A percentile compares a stretch with the other conserved stretches of the same genome.
Evolutionary conservation across 768 basidiomycete species (phyloP).

Genomic region (Candolleomyces efflorescens): DNA sequence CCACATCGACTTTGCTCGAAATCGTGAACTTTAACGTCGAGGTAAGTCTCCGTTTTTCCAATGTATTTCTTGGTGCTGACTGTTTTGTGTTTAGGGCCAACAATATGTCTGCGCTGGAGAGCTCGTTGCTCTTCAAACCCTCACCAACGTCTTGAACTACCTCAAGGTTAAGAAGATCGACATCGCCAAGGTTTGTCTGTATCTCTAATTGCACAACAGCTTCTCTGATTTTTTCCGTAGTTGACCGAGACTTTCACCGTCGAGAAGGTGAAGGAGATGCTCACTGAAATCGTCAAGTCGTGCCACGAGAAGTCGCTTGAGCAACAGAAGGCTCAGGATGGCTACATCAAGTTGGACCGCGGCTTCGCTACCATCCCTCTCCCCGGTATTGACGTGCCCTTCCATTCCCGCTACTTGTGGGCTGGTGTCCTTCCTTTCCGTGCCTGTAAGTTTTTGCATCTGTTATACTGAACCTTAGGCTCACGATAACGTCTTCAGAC

Average conservation of each 20-base stretch:
- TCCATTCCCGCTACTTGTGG: constrained; percentile 99
- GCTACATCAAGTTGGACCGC: constrained; percentile 91
- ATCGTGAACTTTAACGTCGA: constrained; percentile 97
- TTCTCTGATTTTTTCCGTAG: constrained; percentile 32
- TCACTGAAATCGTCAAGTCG: constrained; percentile 84
- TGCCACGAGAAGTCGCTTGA: constrained; percentile 74
- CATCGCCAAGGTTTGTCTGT: constrained; percentile 63
- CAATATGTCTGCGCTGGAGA: constrained; percentile 99
- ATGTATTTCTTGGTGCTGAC: not conserved
- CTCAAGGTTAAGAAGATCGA: constrained; percentile 96
- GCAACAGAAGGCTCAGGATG: constrained; percentile 68
- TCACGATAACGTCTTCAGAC: constrained; percentile 40
- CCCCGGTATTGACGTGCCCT: constrained; percentile 97
- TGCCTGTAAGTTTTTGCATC: constrained; percentile 62
- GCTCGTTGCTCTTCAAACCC: constrained; percentile 84
- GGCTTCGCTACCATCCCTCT: constrained; percentile 95
- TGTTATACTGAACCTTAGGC: not conserved
- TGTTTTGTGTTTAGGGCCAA: constrained; percentile 63
- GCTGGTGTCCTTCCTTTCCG: constrained; percentile 97
- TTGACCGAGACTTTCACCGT: constrained; percentile 83
- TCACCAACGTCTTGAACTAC: constrained; percentile 96
- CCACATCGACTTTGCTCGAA: constrained; percentile 82
- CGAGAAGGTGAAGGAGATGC: constrained; percentile 96
- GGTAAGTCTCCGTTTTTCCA: constrained; percentile 32
- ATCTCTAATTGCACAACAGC: constrained; percentile 2